These are phyloP conservation scores for Raphidocelis subcapitata DNA, from an alignment of 139 green algal genomes.

Conservation along the genomic window DNA sequence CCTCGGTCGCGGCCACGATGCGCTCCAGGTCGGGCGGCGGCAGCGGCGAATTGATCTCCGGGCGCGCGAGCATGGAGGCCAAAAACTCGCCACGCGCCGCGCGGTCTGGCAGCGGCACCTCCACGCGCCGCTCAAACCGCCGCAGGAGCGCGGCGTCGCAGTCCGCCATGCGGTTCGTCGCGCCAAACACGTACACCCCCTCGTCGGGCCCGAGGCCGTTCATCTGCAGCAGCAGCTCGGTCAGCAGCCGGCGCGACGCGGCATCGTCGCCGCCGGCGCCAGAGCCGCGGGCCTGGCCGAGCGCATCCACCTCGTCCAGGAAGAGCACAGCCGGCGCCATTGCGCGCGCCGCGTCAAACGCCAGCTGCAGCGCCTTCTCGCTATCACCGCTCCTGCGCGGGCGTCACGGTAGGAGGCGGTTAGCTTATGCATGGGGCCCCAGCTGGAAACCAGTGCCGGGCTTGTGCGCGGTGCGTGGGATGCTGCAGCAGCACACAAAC, in stretches of 20 bases:
- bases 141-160: slow-evolving; percentile 59
- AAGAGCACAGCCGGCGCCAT: slow-evolving; percentile 60
- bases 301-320: slow-evolving; percentile 54
- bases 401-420: too few relatives aligned
- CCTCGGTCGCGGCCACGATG: slow-evolving; percentile 10
- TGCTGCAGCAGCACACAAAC: neutral
- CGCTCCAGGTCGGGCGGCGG: neutral
- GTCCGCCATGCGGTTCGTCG: slow-evolving; percentile 65
- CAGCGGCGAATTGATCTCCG: slow-evolving; percentile 15
- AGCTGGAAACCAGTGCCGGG: neutral
- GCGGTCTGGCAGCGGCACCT: slow-evolving; percentile 48
- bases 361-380: slow-evolving; percentile 48
- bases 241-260: slow-evolving; percentile 49
- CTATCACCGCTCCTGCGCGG: slow-evolving; percentile 43
- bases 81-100: slow-evolving; percentile 43
- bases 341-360: slow-evolving; percentile 47
- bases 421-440: too few relatives aligned
- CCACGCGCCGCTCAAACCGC: slow-evolving; percentile 55
- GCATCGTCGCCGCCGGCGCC: slow-evolving; percentile 39
- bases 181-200: slow-evolving; percentile 51
- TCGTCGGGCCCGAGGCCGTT: slow-evolving; percentile 8
- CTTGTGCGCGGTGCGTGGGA: neutral
- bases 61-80: neutral
- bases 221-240: slow-evolving; percentile 65
- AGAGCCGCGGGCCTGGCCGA: slow-evolving; percentile 32